A percentile compares a stretch with the other conserved stretches of the same genome.
phyloP scores from a whole-genome alignment of 2,329 filamentous ascomycete genomes.

The Colletotrichum eleusines region DNA sequence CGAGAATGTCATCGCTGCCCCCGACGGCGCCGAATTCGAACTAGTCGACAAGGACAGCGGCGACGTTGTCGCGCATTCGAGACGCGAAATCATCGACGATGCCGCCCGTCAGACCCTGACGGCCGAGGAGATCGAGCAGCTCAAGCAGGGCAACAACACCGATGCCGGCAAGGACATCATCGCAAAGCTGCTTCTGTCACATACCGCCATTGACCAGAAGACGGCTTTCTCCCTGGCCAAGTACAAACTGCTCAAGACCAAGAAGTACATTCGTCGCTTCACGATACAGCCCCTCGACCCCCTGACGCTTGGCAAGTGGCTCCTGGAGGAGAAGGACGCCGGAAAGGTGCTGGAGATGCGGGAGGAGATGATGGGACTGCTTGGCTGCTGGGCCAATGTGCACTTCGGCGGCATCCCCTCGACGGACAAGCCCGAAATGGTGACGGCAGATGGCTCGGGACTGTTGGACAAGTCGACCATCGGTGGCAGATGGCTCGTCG shows the following conservation, averaged over 20 bases:
- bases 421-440: conserved; percentile 43
- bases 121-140: conserved; percentile 80
- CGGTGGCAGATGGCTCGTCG: conserved; percentile 77
- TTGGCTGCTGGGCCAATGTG: conserved; percentile 91
- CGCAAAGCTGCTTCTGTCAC: conserved; percentile 90
- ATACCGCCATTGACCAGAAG: conserved; percentile 92
- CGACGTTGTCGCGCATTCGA: conserved; percentile 64
- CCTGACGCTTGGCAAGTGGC: conserved; percentile 78
- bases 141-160: conserved; percentile 79
- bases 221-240: conserved; percentile 94
- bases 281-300: conserved; percentile 87
- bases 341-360: conserved; percentile 54
- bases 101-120: conserved; percentile 80
- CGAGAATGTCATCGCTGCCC: conserved; percentile 53
- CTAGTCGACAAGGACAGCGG: conserved; percentile 58
- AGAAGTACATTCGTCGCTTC: conserved; percentile 92
- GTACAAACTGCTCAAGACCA: conserved; percentile 93
- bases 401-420: conserved; percentile 71
- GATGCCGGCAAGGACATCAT: conserved; percentile 90
- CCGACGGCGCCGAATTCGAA: conserved; percentile 57
- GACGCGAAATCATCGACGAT: conserved; percentile 70
- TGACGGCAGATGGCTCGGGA: conserved; percentile 64
- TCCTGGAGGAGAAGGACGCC: conserved; percentile 66
- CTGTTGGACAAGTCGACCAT: conserved; percentile 73
- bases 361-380: conserved; percentile 64